phyloP scores from a whole-genome alignment of 23 red algal species.

The Chondrus crispus region DNA sequence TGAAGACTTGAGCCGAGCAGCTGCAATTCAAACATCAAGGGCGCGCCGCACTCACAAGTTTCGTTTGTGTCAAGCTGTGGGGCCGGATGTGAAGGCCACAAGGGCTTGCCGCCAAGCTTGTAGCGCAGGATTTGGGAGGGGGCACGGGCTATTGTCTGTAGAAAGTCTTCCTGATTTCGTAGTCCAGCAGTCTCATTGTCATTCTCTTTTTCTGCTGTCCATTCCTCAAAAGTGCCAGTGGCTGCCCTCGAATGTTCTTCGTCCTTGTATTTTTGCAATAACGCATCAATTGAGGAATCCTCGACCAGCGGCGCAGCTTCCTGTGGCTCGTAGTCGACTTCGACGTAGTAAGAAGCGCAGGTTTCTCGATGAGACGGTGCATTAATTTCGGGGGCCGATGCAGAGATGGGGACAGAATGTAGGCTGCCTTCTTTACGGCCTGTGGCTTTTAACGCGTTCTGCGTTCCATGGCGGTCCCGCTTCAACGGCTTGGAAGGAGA shows the following conservation, averaged over 20 bases:
- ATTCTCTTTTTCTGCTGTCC: slow-evolving; percentile 36
- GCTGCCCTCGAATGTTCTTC: slow-evolving; percentile 28
- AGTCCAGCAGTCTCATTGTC: slow-evolving; percentile 4
- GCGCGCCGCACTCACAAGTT: slow-evolving; percentile 18
- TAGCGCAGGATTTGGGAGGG: slow-evolving; percentile 57
- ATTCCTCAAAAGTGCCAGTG: slow-evolving; percentile 7
- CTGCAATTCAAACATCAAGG: slow-evolving; percentile 54
- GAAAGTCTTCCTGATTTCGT: not conserved
- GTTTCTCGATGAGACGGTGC: not conserved
- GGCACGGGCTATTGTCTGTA: slow-evolving; percentile 39
- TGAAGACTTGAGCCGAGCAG: slow-evolving; percentile 49
- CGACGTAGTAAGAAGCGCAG: slow-evolving; percentile 9
- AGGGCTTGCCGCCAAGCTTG: not conserved
- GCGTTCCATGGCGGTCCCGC: not conserved
- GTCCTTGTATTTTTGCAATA: slow-evolving; percentile 48
- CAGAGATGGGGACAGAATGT: not conserved
- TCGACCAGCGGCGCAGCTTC: not conserved
- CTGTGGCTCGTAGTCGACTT: slow-evolving; percentile 37
- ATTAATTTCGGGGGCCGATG: not conserved
- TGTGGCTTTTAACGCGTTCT: not conserved
- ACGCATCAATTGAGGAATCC: slow-evolving; percentile 11
- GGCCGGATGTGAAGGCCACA: slow-evolving; percentile 37
- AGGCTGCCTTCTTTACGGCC: not conserved
- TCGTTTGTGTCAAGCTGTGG: not conserved
- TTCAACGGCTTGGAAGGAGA: too few species aligned